Conservation (phyloP, 1,284 basidiomycete genomes). For the Ustilago curta region DNA sequence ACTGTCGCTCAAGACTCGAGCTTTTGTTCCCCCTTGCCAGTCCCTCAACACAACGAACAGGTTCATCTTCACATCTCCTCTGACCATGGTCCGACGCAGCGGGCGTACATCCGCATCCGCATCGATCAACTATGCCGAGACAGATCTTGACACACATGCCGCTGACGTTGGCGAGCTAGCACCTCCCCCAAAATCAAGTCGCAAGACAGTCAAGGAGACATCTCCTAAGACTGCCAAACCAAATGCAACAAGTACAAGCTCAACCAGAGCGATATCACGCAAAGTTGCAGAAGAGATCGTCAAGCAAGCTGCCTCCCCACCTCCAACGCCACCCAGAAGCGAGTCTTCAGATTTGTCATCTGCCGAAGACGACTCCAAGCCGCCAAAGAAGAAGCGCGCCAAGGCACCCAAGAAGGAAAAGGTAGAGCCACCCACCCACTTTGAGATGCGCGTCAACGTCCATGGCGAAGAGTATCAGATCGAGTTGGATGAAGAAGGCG, state of each 20-base stretch:
- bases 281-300: constrained; percentile 23
- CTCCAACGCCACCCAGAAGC: constrained; percentile 22
- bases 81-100: constrained; percentile 35
- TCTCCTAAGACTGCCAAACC: not conserved
- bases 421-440: constrained; percentile 36
- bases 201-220: constrained; percentile 16
- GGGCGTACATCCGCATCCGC: constrained; percentile 34
- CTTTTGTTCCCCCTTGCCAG: not conserved
- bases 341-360: constrained; percentile 24
- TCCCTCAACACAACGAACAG: not conserved
- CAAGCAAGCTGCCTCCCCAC: constrained; percentile 20
- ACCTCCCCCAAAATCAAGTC: constrained; percentile 12
- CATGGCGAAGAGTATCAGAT: constrained; percentile 48
- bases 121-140: constrained; percentile 27
- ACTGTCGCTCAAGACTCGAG: not conserved
- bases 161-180: constrained; percentile 5
- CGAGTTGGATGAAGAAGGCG: constrained; percentile 56
- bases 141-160: constrained; percentile 11
- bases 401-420: constrained; percentile 36
- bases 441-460: constrained; percentile 41
- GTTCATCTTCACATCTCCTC: not conserved
- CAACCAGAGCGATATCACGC: constrained; percentile 20
- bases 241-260: not conserved
- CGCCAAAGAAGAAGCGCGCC: constrained; percentile 22
- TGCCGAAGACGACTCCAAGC: constrained; percentile 17